These are phyloP conservation scores for Drechslerella coelobrocha DNA, from an alignment of 2,329 filamentous ascomycete genomes.

Conservation along the genomic window DNA sequence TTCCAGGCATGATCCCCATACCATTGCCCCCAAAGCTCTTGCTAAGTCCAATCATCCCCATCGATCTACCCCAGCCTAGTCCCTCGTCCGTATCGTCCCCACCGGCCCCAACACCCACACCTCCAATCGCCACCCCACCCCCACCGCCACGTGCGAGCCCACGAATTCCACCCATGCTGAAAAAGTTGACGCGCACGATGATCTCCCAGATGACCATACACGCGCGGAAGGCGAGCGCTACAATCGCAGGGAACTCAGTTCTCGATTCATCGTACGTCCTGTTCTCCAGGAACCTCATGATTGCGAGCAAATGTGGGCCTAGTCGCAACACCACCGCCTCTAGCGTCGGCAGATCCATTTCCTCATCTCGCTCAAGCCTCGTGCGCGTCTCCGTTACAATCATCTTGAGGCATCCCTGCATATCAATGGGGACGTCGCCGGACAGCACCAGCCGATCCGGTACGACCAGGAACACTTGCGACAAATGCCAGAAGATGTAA, in stretches of 20 bases:
- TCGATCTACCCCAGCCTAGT: constrained; percentile 20
- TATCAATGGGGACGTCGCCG: constrained; percentile 54
- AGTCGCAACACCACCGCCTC: constrained; percentile 48
- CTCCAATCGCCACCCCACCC: background rate
- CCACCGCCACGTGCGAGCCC: background rate
- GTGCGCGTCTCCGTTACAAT: constrained; percentile 52
- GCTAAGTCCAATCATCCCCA: constrained; percentile 36
- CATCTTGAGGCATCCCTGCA: constrained; percentile 53
- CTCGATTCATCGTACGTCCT: constrained; percentile 52
- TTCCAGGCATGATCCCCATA: constrained; percentile 20
- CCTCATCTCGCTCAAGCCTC: constrained; percentile 37
- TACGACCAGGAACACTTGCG: constrained; percentile 53
- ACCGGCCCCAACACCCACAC: background rate
- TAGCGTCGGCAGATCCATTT: constrained; percentile 37
- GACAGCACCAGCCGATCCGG: constrained; percentile 53
- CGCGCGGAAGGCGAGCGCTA: constrained; percentile 54
- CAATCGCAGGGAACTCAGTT: constrained; percentile 54
- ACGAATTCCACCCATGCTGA: constrained; percentile 37
- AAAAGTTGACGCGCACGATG: constrained; percentile 52
- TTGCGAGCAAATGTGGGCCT: constrained; percentile 51
- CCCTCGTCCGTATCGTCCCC: constrained; percentile 26
- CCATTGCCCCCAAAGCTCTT: constrained; percentile 41
- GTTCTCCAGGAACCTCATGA: constrained; percentile 52
- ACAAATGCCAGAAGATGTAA: constrained; percentile 54
- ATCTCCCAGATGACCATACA: constrained; percentile 55